phyloP scores from a whole-genome alignment of 495 filamentous ascomycete genomes.

The Antarctomyces pellizariae region DNA sequence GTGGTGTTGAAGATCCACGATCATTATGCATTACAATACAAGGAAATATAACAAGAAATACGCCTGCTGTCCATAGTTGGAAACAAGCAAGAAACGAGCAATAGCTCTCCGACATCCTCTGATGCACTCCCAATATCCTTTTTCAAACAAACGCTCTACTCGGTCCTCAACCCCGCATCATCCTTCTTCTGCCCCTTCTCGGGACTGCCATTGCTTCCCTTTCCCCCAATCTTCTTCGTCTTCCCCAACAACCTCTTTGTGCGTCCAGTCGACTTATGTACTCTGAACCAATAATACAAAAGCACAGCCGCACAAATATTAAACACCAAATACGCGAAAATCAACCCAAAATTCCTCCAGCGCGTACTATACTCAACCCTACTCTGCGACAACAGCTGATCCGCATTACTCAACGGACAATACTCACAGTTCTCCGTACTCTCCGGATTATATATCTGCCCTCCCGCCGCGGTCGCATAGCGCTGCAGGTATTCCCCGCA shows the following conservation, averaged over 20 bases:
- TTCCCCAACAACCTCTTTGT: no score
- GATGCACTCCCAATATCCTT: no score
- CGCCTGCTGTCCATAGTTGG: no score
- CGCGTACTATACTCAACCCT: slow-evolving; percentile 22
- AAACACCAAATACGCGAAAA: slow-evolving; percentile 48
- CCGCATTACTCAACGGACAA: slow-evolving; percentile 34
- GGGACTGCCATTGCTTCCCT: slow-evolving; percentile 6
- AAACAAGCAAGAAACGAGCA: no score
- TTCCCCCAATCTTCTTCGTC: slow-evolving; percentile 17
- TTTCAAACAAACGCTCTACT: no score
- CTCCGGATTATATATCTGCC: slow-evolving; percentile 28
- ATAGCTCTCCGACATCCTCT: no score
- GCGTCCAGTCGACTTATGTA: no score
- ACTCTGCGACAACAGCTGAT: slow-evolving; percentile 33
- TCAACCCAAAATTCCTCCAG: slow-evolving; percentile 16
- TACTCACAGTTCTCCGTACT: slow-evolving; percentile 31
- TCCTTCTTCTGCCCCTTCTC: slow-evolving; percentile 10
- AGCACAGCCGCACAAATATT: slow-evolving; percentile 46
- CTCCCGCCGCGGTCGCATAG: slow-evolving; percentile 23
- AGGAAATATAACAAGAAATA: no score
- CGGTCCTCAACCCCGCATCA: no score
- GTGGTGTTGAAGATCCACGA: no score
- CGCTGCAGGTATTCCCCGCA: slow-evolving; percentile 30
- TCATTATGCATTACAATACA: no score
- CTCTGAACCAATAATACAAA: slow-evolving; percentile 58